Conservation (phyloP, 345 rosid species). For the Toxicodendron radicans region DNA sequence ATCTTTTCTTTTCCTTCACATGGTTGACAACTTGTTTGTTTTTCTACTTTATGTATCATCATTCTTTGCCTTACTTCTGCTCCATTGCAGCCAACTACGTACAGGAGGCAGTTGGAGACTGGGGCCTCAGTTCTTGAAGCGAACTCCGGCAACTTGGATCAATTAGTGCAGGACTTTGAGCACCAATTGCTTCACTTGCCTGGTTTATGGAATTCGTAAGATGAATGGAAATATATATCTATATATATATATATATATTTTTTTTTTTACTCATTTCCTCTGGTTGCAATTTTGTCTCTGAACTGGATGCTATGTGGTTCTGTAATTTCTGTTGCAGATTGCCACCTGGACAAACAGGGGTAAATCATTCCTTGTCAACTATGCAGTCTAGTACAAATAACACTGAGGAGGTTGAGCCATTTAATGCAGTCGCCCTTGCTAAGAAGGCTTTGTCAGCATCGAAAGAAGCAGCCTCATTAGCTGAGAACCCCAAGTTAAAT, state of each 20-base stretch:
- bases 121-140: constrained; percentile 35
- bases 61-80: background rate
- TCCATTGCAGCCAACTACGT: constrained; percentile 37
- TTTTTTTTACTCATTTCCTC: no score
- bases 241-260: no score
- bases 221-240: background rate
- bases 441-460: constrained; percentile 75
- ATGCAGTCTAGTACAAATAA: constrained; percentile 29
- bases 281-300: background rate
- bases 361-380: constrained; percentile 32
- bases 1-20: background rate
- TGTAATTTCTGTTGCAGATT: constrained; percentile 37
- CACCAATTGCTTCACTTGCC: constrained; percentile 43
- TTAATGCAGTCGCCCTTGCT: constrained; percentile 54
- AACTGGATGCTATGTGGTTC: constrained; percentile 9
- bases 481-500: constrained; percentile 33
- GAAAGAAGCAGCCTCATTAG: constrained; percentile 58
- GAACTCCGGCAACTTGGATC: constrained; percentile 28
- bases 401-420: constrained; percentile 35
- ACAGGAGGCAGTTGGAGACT: constrained; percentile 41
- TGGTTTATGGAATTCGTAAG: constrained; percentile 58
- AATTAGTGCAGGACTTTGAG: constrained; percentile 32
- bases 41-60: constrained; percentile 7
- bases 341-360: constrained; percentile 35
- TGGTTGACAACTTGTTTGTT: background rate